Evolutionary conservation across 768 basidiomycete species (phyloP), one percentile per base, ranked within the genome.

Genomic region (Kwoniella sp.): DNA sequence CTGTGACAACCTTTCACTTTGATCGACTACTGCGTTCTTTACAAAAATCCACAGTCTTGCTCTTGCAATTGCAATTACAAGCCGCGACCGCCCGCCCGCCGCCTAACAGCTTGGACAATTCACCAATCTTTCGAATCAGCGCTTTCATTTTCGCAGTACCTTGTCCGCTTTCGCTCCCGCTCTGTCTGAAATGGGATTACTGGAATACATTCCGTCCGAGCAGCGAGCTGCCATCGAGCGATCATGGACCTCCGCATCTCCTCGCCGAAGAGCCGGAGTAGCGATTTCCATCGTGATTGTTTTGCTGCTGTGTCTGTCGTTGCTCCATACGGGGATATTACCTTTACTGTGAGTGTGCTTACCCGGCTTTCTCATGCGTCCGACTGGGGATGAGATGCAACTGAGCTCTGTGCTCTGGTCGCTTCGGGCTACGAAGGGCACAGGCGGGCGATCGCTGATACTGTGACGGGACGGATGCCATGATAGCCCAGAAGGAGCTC

Each of bases 141-240:
- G n/a, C n/a, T n/a, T n/a, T n/a, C 34, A 13, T 34, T 34, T 45
- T 20, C 11, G 20, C 9, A 45, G 41, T n/a, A n/a, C n/a, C n/a
- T n/a, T n/a, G n/a, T n/a, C n/a, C n/a, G n/a, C n/a, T n/a, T n/a
- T n/a, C n/a, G n/a, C n/a, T n/a, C n/a, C n/a, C n/a, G n/a, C n/a
- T n/a, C n/a, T n/a, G n/a, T n/a, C n/a, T n/a, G 20, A 45, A 45
- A 58, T 58, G 57, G 57, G 57, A 25, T 23, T 58, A 23, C 7
- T 47, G 45, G 57, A 58, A 48, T 28, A 20, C n/a, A 58, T 58
- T 48, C 57, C 57, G 45, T 25, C 57, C 3, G 57, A 58, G 20
- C 15, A 28, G 9, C 57, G 48, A n/a, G 57, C 45, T 8, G 48
- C 45, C 17, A 25, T 58, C 12, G 48, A 38, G 23, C 25, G 45